Base-by-base conservation (phyloP, 139 green algal species). In the Chlorella sp. region DNA sequence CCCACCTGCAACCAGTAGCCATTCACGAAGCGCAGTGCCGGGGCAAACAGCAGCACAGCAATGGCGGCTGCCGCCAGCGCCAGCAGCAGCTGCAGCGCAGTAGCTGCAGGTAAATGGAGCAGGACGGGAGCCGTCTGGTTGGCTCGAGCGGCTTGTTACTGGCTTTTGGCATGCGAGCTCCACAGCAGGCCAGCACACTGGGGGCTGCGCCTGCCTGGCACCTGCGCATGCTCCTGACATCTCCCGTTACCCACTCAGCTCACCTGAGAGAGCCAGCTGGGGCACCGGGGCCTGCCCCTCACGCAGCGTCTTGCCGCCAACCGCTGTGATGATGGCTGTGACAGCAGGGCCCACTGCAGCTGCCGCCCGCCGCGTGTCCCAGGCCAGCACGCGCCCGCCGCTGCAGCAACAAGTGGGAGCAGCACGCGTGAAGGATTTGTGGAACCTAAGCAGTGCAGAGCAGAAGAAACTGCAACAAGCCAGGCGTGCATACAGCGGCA, bases 1-100 rank as follows among this genome's bases (percentile, higher is more conserved):
- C 74, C 26, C 26, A 73, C 36, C 15, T 83, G 71, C 12, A 83
- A 38, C 39, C 74, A 83, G 55, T 64, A 83, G 47, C 68, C 64
- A 11, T 60, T 71, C 30, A 75, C 68, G 68, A 89, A 89, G 41
- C 85, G 78, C 26, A 86, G 68, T 32, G 79, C 69, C 16, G 85
- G 78, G 17, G 76, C 63, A n/a, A 86, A 86, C 36, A 89, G 63
- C 67, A 70, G 47, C 76, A 82, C 85, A 4, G 63, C 56, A 32
- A 86, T 67, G 30, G 55, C 55, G 12, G 60, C 85, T 6, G 69
- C 67, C 30, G 41, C 44, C 56, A 60, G 18, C 25, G 78, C 67
- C 57, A 89, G 39, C 26, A 56, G 13, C 23, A 81, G 32, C 41
- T 83, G 67, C 34, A 86, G 56, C 28, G 56, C 70, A 13, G n/a